Percentiles rank a stretch among this genome's conserved stretches.
Evolutionary conservation across 148 eudicot genomes (phyloP).

Genomic region (Fagopyrum tataricum): DNA sequence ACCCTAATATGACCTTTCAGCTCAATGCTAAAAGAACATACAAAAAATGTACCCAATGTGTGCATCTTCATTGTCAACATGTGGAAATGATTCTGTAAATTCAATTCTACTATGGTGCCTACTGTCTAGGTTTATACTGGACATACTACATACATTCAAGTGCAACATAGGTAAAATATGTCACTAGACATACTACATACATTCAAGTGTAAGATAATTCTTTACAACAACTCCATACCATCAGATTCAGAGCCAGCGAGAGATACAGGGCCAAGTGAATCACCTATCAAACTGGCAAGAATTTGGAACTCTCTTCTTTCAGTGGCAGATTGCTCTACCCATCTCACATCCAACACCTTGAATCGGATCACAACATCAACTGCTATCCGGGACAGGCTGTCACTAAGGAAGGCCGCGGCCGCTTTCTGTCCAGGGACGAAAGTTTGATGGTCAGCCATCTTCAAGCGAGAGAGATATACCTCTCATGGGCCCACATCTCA

Average conservation of each 20-base stretch:
- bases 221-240: conserved; percentile 24
- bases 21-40: no score
- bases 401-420: conserved; percentile 15
- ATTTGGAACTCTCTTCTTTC: conserved; percentile 23
- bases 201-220: neutral
- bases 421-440: neutral
- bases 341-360: conserved; percentile 31
- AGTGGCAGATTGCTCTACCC: conserved; percentile 20
- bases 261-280: conserved; percentile 41
- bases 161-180: neutral
- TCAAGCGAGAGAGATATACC: conserved; percentile 23
- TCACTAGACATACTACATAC: neutral
- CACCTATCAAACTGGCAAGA: conserved; percentile 43
- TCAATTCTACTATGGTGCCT: neutral
- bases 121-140: neutral
- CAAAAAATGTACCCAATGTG: no score
- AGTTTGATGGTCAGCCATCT: conserved; percentile 27
- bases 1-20: no score
- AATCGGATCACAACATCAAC: conserved; percentile 33
- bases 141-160: no score
- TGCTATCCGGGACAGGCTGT: conserved; percentile 35
- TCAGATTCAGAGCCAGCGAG: conserved; percentile 31
- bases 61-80: neutral
- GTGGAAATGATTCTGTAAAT: neutral
- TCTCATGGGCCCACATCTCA: conserved; percentile 38